Evolutionary conservation across 495 filamentous ascomycete species (phyloP).

Genomic region (Penicillium goetzii): DNA sequence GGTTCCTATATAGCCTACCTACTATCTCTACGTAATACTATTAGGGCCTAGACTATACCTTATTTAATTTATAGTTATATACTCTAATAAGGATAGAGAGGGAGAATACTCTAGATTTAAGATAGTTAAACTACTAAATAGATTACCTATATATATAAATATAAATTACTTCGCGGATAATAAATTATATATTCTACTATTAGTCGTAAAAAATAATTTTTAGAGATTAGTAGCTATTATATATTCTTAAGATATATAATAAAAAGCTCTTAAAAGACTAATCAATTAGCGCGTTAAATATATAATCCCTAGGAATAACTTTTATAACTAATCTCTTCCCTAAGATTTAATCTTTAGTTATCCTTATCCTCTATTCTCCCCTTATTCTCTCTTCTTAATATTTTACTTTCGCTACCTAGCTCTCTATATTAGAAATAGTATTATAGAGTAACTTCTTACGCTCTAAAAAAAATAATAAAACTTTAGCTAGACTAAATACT

Average conservation of each 20-base stretch:
- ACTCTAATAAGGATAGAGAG: neutral
- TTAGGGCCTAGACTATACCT: neutral
- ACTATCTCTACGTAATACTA: neutral
- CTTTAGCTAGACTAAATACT: conserved; percentile 27
- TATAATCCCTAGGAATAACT: conserved; percentile 8
- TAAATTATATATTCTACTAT: neutral
- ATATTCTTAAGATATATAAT: conserved; percentile 11
- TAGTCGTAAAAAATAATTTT: conserved; percentile 10
- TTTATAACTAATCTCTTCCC: neutral
- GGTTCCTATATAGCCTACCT: neutral
- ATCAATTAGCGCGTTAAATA: conserved; percentile 16
- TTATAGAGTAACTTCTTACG: conserved; percentile 13
- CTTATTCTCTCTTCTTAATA: neutral
- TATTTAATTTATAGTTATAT: neutral
- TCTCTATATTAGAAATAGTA: conserved; percentile 20
- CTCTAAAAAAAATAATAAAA: conserved; percentile 24
- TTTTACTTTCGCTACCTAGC: conserved; percentile 21
- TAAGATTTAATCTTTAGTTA: too few relatives aligned
- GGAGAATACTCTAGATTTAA: neutral
- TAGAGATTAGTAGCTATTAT: neutral
- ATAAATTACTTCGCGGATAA: neutral
- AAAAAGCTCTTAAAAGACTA: conserved; percentile 18
- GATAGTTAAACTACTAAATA: conserved; percentile 1
- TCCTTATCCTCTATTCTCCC: neutral
- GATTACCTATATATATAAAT: neutral